Percentiles rank a stretch among this genome's conserved stretches.
Conservation (phyloP, 1,284 basidiomycete genomes). For the Moesziomyces antarcticus region DNA sequence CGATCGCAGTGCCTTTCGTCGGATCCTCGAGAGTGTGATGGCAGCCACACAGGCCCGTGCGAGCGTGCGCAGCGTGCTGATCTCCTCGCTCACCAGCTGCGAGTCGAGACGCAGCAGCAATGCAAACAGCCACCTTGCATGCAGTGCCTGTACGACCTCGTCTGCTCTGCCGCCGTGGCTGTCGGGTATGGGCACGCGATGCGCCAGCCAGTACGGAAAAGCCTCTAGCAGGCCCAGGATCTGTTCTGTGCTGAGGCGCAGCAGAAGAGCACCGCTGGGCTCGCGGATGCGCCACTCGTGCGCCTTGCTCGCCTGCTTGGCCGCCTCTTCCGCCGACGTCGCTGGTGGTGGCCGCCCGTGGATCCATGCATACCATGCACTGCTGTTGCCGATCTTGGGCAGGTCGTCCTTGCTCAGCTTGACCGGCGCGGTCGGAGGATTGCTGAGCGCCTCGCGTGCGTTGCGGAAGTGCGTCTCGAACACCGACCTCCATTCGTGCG, state of each 20-base stretch:
- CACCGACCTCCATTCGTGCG: constrained; percentile 26
- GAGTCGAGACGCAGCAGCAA: constrained; percentile 80
- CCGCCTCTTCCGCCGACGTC: constrained; percentile 6
- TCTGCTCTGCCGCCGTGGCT: constrained; percentile 5
- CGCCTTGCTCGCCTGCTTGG: constrained; percentile 13
- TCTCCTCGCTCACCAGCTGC: constrained; percentile 80
- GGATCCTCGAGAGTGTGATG: constrained; percentile 65
- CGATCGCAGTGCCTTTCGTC: constrained; percentile 29
- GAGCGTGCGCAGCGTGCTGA: constrained; percentile 79
- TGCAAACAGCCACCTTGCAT: constrained; percentile 85
- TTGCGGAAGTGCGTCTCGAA: constrained; percentile 43
- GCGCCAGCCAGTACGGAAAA: constrained; percentile 47
- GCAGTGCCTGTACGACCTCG: constrained; percentile 73
- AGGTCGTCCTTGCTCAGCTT: constrained; percentile 27
- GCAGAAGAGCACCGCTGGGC: constrained; percentile 15
- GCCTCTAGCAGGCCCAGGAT: constrained; percentile 39
- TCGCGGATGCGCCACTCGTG: constrained; percentile 31
- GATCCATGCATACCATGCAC: constrained; percentile 49
- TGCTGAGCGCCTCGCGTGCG: constrained; percentile 34
- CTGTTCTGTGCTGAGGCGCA: constrained; percentile 40
- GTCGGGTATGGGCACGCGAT: constrained; percentile 13
- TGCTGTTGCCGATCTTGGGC: constrained; percentile 31
- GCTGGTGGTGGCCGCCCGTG: constrained; percentile 33
- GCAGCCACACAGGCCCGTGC: constrained; percentile 78
- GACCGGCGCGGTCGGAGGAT: constrained; percentile 33